These are phyloP conservation scores for Fomitopsis pinicola DNA, from an alignment of 1,284 basidiomycete genomes.

Conservation along the genomic window DNA sequence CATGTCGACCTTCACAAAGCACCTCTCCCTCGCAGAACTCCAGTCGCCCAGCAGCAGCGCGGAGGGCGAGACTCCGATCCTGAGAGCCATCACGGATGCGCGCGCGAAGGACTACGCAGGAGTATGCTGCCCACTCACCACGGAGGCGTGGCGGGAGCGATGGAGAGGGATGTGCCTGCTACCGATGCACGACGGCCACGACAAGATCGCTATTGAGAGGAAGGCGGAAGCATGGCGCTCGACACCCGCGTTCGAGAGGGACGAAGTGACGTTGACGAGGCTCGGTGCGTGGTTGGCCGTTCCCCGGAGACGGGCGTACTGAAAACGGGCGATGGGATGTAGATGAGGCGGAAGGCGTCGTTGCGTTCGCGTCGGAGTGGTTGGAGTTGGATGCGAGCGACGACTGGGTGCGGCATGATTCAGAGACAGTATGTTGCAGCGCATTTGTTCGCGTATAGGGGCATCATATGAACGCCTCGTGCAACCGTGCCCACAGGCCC, in stretches of 20 bases:
- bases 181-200: constrained; percentile 46
- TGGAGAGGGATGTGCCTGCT: constrained; percentile 89
- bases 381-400: constrained; percentile 91
- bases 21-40: constrained; percentile 36
- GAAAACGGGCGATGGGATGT: background rate
- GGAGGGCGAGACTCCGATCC: constrained; percentile 40
- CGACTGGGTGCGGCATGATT: constrained; percentile 94
- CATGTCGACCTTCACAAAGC: constrained; percentile 33
- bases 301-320: background rate
- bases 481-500: constrained; percentile 53
- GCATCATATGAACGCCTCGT: background rate
- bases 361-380: constrained; percentile 88
- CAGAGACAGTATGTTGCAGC: constrained; percentile 75
- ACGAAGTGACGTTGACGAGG: constrained; percentile 87
- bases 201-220: constrained; percentile 54
- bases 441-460: background rate
- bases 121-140: constrained; percentile 85
- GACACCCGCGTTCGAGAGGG: constrained; percentile 72
- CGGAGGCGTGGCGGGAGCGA: constrained; percentile 79
- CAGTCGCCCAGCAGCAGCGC: constrained; percentile 16
- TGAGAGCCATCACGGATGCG: constrained; percentile 46
- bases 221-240: constrained; percentile 89
- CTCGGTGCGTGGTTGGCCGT: constrained; percentile 53
- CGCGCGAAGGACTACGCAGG: constrained; percentile 56
- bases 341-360: constrained; percentile 84